Evolutionary conservation across 2,329 filamentous ascomycete species (phyloP).

Genomic region (Chaetomiaceae sp.): DNA sequence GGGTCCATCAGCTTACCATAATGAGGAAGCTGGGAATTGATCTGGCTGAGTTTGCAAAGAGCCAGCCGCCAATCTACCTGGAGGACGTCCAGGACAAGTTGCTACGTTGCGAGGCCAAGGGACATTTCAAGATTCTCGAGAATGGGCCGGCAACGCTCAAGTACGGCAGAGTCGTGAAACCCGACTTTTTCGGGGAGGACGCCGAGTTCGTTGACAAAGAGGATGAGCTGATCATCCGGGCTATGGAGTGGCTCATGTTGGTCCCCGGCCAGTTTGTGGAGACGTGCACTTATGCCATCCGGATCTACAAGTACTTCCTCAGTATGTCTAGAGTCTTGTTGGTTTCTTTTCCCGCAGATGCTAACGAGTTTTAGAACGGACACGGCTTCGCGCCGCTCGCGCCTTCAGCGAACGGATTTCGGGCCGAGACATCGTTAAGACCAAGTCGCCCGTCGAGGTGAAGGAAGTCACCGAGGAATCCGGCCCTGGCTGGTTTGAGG

Average conservation of each 20-base stretch:
- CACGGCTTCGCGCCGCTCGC: slow-evolving; percentile 51
- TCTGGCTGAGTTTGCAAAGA: slow-evolving; percentile 65
- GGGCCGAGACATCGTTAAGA: slow-evolving; percentile 44
- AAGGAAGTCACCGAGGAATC: slow-evolving; percentile 33
- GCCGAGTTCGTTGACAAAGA: slow-evolving; percentile 50
- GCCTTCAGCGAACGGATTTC: slow-evolving; percentile 47
- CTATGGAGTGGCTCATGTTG: slow-evolving; percentile 79
- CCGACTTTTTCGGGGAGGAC: slow-evolving; percentile 65
- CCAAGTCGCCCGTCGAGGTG: slow-evolving; percentile 32
- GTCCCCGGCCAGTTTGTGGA: slow-evolving; percentile 48
- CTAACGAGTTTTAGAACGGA: slow-evolving; percentile 37
- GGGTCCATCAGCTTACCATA: slow-evolving; percentile 64
- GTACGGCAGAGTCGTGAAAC: slow-evolving; percentile 60
- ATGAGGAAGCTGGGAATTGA: slow-evolving; percentile 73
- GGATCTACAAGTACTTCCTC: slow-evolving; percentile 78
- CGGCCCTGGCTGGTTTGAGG: slow-evolving; percentile 33
- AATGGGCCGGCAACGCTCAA: slow-evolving; percentile 46
- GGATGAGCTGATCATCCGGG: slow-evolving; percentile 68
- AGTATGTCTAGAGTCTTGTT: slow-evolving; percentile 51
- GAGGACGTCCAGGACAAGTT: slow-evolving; percentile 40
- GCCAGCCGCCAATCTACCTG: slow-evolving; percentile 54
- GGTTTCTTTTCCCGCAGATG: slow-evolving; percentile 7
- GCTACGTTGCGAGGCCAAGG: slow-evolving; percentile 37
- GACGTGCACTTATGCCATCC: slow-evolving; percentile 47
- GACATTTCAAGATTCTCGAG: slow-evolving; percentile 49